Conservation (phyloP, 108 stramenopile genomes). For the Bacterosira constricta region DNA sequence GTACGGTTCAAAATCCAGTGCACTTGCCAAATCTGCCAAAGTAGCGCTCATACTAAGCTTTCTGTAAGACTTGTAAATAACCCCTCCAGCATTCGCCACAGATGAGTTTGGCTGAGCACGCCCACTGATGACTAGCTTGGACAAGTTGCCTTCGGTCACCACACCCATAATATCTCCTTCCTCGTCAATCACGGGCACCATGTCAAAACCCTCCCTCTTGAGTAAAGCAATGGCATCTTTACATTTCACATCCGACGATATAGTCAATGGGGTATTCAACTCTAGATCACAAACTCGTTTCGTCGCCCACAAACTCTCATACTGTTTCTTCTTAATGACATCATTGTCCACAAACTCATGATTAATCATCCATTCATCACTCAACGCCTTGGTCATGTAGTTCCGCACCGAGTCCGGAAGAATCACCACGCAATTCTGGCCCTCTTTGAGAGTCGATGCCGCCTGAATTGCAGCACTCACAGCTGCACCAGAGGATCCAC, state of each 20-base stretch:
- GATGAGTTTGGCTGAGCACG: constrained; percentile 68
- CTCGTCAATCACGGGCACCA: constrained; percentile 89
- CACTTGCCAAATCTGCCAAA: constrained; percentile 78
- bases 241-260: constrained; percentile 78
- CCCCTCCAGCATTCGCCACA: constrained; percentile 79
- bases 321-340: constrained; percentile 66
- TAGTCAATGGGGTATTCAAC: constrained; percentile 87
- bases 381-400: constrained; percentile 96
- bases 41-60: constrained; percentile 76
- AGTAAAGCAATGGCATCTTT: constrained; percentile 88
- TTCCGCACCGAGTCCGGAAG: constrained; percentile 92
- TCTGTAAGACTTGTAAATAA: constrained; percentile 89
- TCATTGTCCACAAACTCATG: constrained; percentile 84
- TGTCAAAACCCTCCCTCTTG: constrained; percentile 90
- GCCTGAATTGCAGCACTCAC: constrained; percentile 77
- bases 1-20: constrained; percentile 90
- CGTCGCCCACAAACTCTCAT: constrained; percentile 71
- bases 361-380: constrained; percentile 94
- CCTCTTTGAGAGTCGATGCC: constrained; percentile 63
- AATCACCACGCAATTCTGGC: constrained; percentile 83
- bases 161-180: constrained; percentile 88
- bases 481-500: constrained; percentile 88
- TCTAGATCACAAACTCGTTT: constrained; percentile 82
- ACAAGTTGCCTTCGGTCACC: constrained; percentile 94
- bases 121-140: constrained; percentile 65